Conservation (phyloP, 768 basidiomycete species). For the Boletus subcaerulescens region DNA sequence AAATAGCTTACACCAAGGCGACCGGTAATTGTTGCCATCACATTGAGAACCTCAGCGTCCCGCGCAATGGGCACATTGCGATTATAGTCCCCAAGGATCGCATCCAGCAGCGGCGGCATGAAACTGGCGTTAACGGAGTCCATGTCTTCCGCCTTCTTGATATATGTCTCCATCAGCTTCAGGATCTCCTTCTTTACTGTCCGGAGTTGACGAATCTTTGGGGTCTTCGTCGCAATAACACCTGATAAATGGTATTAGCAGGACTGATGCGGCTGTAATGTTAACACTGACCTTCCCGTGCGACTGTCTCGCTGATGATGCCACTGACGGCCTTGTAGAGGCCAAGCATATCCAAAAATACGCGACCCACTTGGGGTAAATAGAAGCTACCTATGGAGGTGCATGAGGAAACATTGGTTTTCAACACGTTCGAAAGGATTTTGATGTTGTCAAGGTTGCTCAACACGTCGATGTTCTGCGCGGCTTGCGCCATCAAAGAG, state of each 20-base stretch:
- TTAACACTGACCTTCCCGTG: slow-evolving; percentile 63
- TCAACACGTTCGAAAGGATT: slow-evolving; percentile 92
- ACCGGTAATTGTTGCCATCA: slow-evolving; percentile 91
- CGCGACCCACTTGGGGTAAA: slow-evolving; percentile 91
- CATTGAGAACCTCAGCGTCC: slow-evolving; percentile 95
- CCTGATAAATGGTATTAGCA: slow-evolving; percentile 44
- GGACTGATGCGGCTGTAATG: not conserved
- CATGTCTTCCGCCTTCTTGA: slow-evolving; percentile 95
- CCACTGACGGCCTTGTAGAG: slow-evolving; percentile 96
- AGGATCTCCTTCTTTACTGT: slow-evolving; percentile 99
- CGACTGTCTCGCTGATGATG: slow-evolving; percentile 92
- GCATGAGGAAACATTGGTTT: slow-evolving; percentile 98
- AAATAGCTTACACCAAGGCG: slow-evolving; percentile 74
- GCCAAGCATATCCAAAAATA: slow-evolving; percentile 98
- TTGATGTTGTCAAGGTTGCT: slow-evolving; percentile 92
- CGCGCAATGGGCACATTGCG: slow-evolving; percentile 90
- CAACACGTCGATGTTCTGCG: slow-evolving; percentile 88
- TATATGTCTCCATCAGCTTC: slow-evolving; percentile 96
- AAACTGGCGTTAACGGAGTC: slow-evolving; percentile 89
- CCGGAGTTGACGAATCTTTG: slow-evolving; percentile 88
- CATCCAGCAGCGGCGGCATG: slow-evolving; percentile 93
- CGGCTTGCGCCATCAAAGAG: slow-evolving; percentile 92
- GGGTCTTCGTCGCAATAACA: slow-evolving; percentile 90
- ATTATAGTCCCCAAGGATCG: slow-evolving; percentile 96
- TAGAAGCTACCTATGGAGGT: slow-evolving; percentile 97